Evolutionary conservation across 257 asterid species (phyloP).

Genomic region (Handroanthus guayacan): DNA sequence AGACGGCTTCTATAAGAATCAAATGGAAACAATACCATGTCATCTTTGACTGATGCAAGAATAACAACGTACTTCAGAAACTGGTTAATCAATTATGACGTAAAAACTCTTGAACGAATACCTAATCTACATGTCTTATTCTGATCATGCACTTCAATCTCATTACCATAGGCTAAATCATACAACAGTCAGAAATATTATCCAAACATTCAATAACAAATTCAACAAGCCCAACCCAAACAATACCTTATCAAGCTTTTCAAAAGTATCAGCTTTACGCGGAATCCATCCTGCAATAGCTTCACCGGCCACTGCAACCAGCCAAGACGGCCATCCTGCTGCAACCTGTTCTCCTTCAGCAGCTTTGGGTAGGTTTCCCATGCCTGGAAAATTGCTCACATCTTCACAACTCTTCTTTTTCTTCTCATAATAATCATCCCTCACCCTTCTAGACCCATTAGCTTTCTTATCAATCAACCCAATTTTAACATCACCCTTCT

Average conservation of each 20-base stretch:
- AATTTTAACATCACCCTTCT: conserved; percentile 51
- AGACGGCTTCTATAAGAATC: not conserved
- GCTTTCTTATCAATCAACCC: conserved; percentile 68
- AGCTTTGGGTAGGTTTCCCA: conserved; percentile 68
- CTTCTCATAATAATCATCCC: conserved; percentile 71
- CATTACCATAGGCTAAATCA: not conserved
- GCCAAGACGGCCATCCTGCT: conserved; percentile 99
- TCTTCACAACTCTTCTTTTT: conserved; percentile 49
- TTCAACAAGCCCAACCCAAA: conserved; percentile 23
- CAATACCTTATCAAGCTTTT: conserved; percentile 87
- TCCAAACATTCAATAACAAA: not conserved
- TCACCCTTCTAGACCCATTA: conserved; percentile 69
- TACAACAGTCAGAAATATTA: not conserved
- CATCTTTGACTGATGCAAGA: not conserved
- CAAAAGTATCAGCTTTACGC: conserved; percentile 80
- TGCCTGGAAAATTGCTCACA: conserved; percentile 50
- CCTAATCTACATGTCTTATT: not conserved
- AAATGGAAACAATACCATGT: not conserved
- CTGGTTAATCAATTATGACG: not conserved
- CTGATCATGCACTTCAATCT: conserved; percentile 3
- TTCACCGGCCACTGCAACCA: conserved; percentile 85
- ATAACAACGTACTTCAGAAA: conserved; percentile 1
- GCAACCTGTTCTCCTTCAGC: conserved; percentile 82
- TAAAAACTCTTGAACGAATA: not conserved
- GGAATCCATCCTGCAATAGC: conserved; percentile 95